Evolutionary conservation across 345 rosid species (phyloP), one percentile per base, ranked within the genome.

Genomic region (Xanthoceras sorbifolium): DNA sequence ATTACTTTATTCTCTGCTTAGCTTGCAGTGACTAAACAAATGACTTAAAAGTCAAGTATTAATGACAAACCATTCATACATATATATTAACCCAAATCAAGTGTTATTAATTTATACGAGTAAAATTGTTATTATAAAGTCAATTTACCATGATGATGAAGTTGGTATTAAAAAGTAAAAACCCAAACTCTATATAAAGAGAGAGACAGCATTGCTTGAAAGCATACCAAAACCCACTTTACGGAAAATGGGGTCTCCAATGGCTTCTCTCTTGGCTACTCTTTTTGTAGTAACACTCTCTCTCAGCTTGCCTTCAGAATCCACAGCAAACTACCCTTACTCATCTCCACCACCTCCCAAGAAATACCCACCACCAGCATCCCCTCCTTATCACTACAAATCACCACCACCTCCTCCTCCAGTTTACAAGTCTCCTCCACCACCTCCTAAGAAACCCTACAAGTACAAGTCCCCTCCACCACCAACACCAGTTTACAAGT

Each of bases 141-240:
- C 29, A 38, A 69, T 77, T 82, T n/a, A 79, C 74, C 77, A 0
- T 44, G 69, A 68, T 36, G 64, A 11, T 54, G 6, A 6, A 20
- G 22, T 32, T 1, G 48, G 64, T 55, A 23, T 69, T 67, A 34
- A 15, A 64, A 50, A 54, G 81, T 80, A 26, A 86, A n/a, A 77
- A 9, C 8, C 48, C 36, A 70, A 82, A 82, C 76, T 77, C 91
- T 91, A 89, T 93, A 91, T 89, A 93, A 90, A 81, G 92, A 73
- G 72, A 3, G 22, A 23, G 14, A 78, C 29, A 82, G 62, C 34
- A n/a, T 26, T 74, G 61, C 4, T 46, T 25, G 12, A 81, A 77
- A 81, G 84, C 87, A 81, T 11, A 74, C 71, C 67, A 77, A 76
- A 69, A 79, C 75, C 81, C 74, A 67, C 61, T 64, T 22, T 14